Conservation (phyloP, 306 rosid species). For the Morella rubra region DNA sequence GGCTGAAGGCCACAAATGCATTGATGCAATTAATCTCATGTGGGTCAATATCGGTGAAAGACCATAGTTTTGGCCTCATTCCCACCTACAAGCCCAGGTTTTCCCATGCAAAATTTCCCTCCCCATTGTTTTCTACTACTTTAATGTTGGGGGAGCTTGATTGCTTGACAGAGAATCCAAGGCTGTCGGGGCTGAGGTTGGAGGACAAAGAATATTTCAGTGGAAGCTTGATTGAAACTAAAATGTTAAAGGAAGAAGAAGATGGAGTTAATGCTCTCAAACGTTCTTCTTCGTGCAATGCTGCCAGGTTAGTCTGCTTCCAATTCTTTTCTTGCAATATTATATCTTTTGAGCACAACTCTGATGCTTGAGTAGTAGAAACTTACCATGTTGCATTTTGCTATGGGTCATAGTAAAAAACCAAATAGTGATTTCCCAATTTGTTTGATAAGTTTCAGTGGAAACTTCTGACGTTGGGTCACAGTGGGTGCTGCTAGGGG, state of each 20-base stretch:
- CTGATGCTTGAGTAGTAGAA: not conserved
- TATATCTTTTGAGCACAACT: not conserved
- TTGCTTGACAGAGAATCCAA: constrained; percentile 63
- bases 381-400: not conserved
- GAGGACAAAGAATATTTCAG: constrained; percentile 87
- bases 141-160: constrained; percentile 69
- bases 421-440: not conserved
- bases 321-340: constrained; percentile 20
- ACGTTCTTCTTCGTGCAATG: constrained; percentile 79
- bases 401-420: constrained; percentile 7
- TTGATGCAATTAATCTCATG: constrained; percentile 90
- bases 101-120: constrained; percentile 66
- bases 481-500: not conserved
- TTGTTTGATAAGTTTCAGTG: not conserved
- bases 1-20: constrained; percentile 67
- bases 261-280: constrained; percentile 52
- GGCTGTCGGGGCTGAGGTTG: constrained; percentile 57
- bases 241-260: constrained; percentile 49
- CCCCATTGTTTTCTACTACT: constrained; percentile 70
- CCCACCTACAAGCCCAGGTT: constrained; percentile 72
- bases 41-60: constrained; percentile 86
- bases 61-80: constrained; percentile 71
- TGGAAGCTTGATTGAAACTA: constrained; percentile 79
- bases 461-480: not conserved
- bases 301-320: constrained; percentile 66